These are phyloP conservation scores for Lactifluus piperatus DNA, from an alignment of 768 basidiomycete genomes.

Conservation along the genomic window DNA sequence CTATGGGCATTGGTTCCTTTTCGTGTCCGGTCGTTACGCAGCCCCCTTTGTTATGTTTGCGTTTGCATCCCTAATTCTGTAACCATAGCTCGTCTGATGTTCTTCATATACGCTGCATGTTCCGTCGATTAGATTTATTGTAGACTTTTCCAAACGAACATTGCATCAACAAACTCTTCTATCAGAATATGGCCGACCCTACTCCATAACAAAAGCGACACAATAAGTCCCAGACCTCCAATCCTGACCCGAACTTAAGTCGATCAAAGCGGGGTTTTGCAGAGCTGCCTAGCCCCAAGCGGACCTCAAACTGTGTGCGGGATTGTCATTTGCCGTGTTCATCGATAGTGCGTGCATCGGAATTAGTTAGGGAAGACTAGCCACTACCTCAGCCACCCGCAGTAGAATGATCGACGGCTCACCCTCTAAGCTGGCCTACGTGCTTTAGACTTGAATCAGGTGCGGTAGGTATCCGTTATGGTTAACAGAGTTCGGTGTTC, in stretches of 20 bases:
- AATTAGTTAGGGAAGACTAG: background rate
- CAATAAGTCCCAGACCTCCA: background rate
- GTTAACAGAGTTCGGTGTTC: background rate
- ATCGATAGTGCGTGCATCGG: background rate
- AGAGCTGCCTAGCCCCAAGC: background rate
- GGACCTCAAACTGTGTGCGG: background rate
- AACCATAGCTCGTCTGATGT: conserved; percentile 16
- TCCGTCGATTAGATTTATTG: conserved; percentile 7
- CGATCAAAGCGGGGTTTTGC: background rate
- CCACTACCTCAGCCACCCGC: conserved; percentile 14
- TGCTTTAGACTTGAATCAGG: conserved; percentile 30
- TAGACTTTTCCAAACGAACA: conserved; percentile 2
- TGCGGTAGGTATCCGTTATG: background rate
- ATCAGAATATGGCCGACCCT: background rate
- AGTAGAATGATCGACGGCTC: conserved; percentile 36
- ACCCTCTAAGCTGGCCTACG: conserved; percentile 27
- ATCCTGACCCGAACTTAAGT: background rate
- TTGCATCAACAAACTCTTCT: conserved; percentile 3
- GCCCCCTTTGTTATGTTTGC: background rate
- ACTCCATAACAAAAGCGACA: background rate
- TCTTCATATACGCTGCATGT: conserved; percentile 9
- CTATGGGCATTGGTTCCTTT: background rate
- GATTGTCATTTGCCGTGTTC: background rate
- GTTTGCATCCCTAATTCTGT: conserved; percentile 6
- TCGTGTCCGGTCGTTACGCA: conserved; percentile 1